Base-by-base conservation (phyloP, 441 rosid species). In the Aquilaria agallochum region DNA sequence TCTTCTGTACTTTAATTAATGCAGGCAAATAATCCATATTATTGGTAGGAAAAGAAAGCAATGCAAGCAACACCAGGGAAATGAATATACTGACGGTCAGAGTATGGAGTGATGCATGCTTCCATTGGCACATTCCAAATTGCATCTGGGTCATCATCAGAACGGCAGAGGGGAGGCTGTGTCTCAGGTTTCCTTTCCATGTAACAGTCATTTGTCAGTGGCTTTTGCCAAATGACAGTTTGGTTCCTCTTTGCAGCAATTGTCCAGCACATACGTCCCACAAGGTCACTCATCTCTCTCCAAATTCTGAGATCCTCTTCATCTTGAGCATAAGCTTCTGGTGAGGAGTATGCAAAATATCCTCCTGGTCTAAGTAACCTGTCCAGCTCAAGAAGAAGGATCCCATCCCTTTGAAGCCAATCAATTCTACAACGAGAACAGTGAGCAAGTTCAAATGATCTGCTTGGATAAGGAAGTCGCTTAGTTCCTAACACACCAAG, bases 371-470 rank as follows among this genome's bases (percentile, higher is more conserved):
- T 84, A 53, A 95, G 99, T 66, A 95, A 63, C 58, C 99, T 82
- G 73, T 95, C 99, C 12, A 95, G 89, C 81, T 95, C 99, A 65
- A 95, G 99, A 60, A 92, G 98, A 74, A 95, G 97, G 64, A 95
- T 78, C 9, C 99, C 99, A 45, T 95, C 97, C 78, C 99, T 85
- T 72, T 95, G 99, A 65, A 95, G 94, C 99, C 99, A 95, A 75
- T 95, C 98, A 56, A 95, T 95, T 63, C 99, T 77, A 73, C 99
- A 95, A 27, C 98, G 90, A 59, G 99, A 95, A 79, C 99, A 95
- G 68, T 95, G 99, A 32, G 99, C 95, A 46, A 95, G 83, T 72
- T 95, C 99, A 57, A 92, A 95, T 54, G 99, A 95, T 75, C 99
- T 86, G 79, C 99, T 95, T 3, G 99, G 99, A 77, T 95, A 95